Evolutionary conservation across 768 basidiomycete genomes (phyloP).

Genomic region (Lyophyllum decastes): DNA sequence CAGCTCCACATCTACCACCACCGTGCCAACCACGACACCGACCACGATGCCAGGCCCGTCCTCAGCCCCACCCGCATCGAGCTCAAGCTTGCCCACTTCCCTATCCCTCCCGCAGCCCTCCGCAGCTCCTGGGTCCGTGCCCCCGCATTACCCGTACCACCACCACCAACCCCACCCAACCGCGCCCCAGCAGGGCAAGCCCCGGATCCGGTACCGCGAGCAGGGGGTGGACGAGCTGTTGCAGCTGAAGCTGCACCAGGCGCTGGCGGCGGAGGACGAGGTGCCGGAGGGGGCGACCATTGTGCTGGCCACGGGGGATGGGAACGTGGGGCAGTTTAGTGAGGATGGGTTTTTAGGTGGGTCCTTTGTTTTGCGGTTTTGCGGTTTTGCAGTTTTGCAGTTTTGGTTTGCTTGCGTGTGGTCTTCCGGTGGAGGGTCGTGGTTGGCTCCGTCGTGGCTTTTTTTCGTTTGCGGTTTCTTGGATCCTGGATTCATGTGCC

Average conservation of each 20-base stretch:
- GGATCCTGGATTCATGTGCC: too few species aligned
- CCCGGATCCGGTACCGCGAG: constrained; percentile 68
- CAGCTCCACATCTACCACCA: neutral
- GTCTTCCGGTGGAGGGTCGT: neutral
- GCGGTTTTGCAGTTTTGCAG: too few species aligned
- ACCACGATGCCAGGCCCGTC: too few species aligned
- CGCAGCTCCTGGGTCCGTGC: too few species aligned
- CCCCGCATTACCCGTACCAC: neutral
- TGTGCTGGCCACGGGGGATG: constrained; percentile 93
- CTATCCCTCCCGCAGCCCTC: too few species aligned
- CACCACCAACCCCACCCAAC: neutral
- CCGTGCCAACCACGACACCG: neutral
- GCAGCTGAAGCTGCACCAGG: constrained; percentile 90
- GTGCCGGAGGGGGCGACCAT: constrained; percentile 74
- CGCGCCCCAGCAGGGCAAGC: neutral
- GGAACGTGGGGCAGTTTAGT: constrained; percentile 89
- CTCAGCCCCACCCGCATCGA: too few species aligned
- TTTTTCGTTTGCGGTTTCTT: too few species aligned
- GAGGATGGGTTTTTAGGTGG: constrained; percentile 84
- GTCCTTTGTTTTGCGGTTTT: constrained; percentile 5
- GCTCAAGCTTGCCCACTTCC: too few species aligned
- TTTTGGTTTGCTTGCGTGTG: neutral
- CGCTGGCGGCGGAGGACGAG: constrained; percentile 68
- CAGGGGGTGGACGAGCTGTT: constrained; percentile 96
- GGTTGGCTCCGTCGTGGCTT: too few species aligned